Conservation (phyloP, 2,329 filamentous ascomycete species). For the Tolypocladium ovalisporum region DNA sequence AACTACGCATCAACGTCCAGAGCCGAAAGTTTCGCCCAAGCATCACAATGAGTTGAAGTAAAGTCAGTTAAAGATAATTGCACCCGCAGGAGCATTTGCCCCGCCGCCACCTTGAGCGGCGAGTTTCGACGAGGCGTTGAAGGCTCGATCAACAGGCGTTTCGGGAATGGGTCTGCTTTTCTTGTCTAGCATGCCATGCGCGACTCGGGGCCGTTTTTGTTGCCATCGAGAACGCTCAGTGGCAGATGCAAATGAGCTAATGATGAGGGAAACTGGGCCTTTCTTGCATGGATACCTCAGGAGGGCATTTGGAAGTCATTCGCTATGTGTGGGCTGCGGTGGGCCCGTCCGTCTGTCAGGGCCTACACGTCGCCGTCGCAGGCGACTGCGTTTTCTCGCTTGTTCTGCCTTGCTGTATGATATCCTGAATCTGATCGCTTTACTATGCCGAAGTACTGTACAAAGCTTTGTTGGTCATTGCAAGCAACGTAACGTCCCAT, state of each 20-base stretch:
- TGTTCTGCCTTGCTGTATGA: conserved; percentile 2
- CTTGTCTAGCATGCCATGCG: neutral
- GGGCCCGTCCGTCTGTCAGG: neutral
- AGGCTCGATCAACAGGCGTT: neutral
- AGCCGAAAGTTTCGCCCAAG: conserved; percentile 49
- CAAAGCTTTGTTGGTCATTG: neutral
- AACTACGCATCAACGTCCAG: conserved; percentile 56
- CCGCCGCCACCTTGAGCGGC: neutral
- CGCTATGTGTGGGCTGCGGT: neutral
- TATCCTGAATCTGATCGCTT: conserved; percentile 3
- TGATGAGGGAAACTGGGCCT: neutral
- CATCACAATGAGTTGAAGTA: conserved; percentile 37
- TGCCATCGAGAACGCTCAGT: neutral
- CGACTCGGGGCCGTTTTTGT: neutral
- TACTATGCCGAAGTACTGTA: neutral
- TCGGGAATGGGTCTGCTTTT: neutral
- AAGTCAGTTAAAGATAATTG: neutral
- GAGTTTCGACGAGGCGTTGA: neutral
- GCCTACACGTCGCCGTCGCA: neutral
- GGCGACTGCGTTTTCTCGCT: neutral
- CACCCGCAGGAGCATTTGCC: neutral
- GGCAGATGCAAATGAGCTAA: neutral
- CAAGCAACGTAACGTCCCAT: neutral
- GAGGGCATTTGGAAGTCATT: conserved; percentile 1
- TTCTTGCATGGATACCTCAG: conserved; percentile 3